Percentiles rank a stretch among this genome's conserved stretches.
phyloP scores from a whole-genome alignment of 2,329 filamentous ascomycete species.

The Dactylonectria estremocensis region DNA sequence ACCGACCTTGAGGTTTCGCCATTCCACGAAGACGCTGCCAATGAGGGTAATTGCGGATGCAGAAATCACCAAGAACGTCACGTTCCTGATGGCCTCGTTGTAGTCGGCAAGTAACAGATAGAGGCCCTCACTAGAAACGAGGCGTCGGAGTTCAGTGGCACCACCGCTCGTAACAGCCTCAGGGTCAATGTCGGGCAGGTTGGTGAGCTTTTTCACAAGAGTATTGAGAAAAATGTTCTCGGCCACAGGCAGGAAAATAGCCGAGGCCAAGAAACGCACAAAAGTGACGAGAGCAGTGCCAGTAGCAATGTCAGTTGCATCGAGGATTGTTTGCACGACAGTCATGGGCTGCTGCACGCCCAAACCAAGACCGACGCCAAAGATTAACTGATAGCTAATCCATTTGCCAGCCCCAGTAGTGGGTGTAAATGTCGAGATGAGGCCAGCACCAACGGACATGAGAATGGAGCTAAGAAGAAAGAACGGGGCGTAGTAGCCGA shows the following conservation, averaged over 20 bases:
- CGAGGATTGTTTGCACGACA: slow-evolving; percentile 56
- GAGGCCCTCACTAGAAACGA: background rate
- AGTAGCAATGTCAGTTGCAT: slow-evolving; percentile 46
- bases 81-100: slow-evolving; percentile 3
- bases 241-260: slow-evolving; percentile 64
- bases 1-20: slow-evolving; percentile 5
- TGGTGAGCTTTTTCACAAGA: slow-evolving; percentile 57
- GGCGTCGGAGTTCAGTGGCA: slow-evolving; percentile 69
- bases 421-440: slow-evolving; percentile 59
- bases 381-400: slow-evolving; percentile 60
- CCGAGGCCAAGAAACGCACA: slow-evolving; percentile 56
- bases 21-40: slow-evolving; percentile 45
- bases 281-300: slow-evolving; percentile 55
- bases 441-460: slow-evolving; percentile 56
- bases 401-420: slow-evolving; percentile 54
- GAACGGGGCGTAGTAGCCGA: slow-evolving; percentile 62
- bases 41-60: slow-evolving; percentile 56
- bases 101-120: background rate
- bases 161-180: slow-evolving; percentile 59
- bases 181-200: slow-evolving; percentile 54
- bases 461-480: slow-evolving; percentile 56
- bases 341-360: slow-evolving; percentile 63
- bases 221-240: slow-evolving; percentile 66
- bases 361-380: slow-evolving; percentile 55
- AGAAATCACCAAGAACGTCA: slow-evolving; percentile 28